Evolutionary conservation across 306 rosid genomes (phyloP).

Genomic region (Casuarina glauca): DNA sequence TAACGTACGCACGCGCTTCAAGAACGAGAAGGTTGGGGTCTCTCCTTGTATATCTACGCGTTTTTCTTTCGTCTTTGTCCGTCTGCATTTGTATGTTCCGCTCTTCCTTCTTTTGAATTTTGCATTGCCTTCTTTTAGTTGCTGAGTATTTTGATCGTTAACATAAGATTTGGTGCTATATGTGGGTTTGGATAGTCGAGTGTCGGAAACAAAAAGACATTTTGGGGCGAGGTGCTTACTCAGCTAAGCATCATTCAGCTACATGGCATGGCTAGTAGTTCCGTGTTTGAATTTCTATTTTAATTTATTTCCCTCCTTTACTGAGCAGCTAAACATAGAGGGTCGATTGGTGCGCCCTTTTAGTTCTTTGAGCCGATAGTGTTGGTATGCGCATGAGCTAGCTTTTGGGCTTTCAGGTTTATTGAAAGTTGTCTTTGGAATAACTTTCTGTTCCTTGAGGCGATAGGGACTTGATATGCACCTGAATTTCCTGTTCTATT

Average conservation of each 20-base stretch:
- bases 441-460: constrained; percentile 1
- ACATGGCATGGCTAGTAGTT: background rate
- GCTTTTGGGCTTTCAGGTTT: background rate
- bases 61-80: background rate
- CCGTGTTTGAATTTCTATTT: background rate
- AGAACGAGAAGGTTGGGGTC: constrained; percentile 93
- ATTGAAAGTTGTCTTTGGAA: background rate
- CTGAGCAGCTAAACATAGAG: background rate
- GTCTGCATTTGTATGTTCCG: background rate
- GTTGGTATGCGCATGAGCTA: constrained; percentile 10
- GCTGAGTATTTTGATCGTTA: background rate
- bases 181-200: constrained; percentile 1
- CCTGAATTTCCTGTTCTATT: background rate
- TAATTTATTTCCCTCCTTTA: background rate
- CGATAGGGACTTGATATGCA: constrained; percentile 7
- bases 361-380: constrained; percentile 16
- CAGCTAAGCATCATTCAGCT: background rate
- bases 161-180: background rate
- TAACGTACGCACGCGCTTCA: constrained; percentile 95
- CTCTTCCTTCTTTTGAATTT: background rate
- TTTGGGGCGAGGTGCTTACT: background rate
- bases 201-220: background rate
- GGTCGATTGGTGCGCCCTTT: background rate
- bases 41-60: background rate
- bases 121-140: constrained; percentile 4